Conservation (phyloP, 23 red algal species). For the Gracilaria domingensis region DNA sequence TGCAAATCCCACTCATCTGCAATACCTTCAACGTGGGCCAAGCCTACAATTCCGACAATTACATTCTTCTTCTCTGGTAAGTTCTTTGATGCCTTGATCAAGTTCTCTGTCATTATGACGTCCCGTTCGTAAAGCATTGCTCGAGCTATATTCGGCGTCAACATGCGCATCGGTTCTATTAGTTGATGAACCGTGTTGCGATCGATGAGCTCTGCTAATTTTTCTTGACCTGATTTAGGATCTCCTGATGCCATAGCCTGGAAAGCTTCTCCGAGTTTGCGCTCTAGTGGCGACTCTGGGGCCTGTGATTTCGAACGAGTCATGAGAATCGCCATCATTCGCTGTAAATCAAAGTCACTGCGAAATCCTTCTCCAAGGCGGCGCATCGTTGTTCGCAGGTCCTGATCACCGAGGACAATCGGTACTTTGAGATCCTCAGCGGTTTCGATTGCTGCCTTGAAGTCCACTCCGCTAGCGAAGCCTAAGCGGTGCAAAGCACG, state of each 20-base stretch:
- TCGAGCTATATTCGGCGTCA: conserved; percentile 37
- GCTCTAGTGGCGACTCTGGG: conserved; percentile 18
- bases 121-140: conserved; percentile 59
- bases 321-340: conserved; percentile 39
- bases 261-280: conserved; percentile 42
- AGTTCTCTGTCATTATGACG: conserved; percentile 54
- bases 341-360: conserved; percentile 40
- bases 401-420: conserved; percentile 56
- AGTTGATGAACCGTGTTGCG: conserved; percentile 42
- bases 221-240: conserved; percentile 32
- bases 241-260: conserved; percentile 44
- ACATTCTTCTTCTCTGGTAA: conserved; percentile 33
- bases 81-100: conserved; percentile 33
- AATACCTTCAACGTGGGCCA: conserved; percentile 64
- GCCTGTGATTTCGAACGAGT: conserved; percentile 1
- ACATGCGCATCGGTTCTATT: conserved; percentile 41
- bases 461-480: conserved; percentile 59
- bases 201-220: conserved; percentile 53
- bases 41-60: conserved; percentile 47
- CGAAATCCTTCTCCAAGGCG: conserved; percentile 47
- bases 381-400: conserved; percentile 44
- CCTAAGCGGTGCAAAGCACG: conserved; percentile 50
- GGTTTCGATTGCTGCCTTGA: conserved; percentile 47
- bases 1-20: conserved; percentile 37
- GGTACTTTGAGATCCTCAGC: conserved; percentile 38